phyloP scores from a whole-genome alignment of 2,329 filamentous ascomycete genomes.

The Ophiosphaerella korrae region DNA sequence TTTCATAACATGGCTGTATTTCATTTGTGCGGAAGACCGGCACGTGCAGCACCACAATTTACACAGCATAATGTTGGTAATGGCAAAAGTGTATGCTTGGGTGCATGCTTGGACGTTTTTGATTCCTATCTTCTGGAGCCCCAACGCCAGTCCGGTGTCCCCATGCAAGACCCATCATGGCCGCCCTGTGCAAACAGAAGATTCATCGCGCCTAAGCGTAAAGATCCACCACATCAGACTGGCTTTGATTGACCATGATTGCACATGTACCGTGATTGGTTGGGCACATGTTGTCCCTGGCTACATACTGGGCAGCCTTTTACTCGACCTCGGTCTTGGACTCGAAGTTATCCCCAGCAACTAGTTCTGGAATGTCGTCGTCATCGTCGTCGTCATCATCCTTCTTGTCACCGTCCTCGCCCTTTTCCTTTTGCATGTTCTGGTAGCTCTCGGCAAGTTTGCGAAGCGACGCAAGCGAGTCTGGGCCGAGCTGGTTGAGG shows the following conservation, averaged over 20 bases:
- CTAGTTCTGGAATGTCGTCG: slow-evolving; percentile 95
- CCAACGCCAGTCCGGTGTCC: slow-evolving; percentile 42
- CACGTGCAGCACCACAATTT: too few species aligned
- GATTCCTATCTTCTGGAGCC: slow-evolving; percentile 43
- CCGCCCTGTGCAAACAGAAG: slow-evolving; percentile 25
- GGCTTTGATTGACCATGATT: slow-evolving; percentile 28
- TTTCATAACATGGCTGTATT: too few species aligned
- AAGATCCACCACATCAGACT: slow-evolving; percentile 27
- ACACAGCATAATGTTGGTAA: too few species aligned
- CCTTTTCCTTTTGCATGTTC: slow-evolving; percentile 95
- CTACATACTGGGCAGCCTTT: slow-evolving; percentile 14
- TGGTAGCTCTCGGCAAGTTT: slow-evolving; percentile 99
- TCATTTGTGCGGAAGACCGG: too few species aligned
- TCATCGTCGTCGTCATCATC: slow-evolving; percentile 65
- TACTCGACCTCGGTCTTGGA: slow-evolving; percentile 86
- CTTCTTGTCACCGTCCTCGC: slow-evolving; percentile 73
- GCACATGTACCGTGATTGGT: slow-evolving; percentile 16
- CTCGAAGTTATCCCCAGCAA: slow-evolving; percentile 98
- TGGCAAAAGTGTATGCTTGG: neutral
- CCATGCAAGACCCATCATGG: slow-evolving; percentile 38
- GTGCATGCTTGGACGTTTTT: slow-evolving; percentile 39
- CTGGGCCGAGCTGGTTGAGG: slow-evolving; percentile 98
- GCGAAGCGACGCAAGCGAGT: slow-evolving; percentile 95
- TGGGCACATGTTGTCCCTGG: slow-evolving; percentile 18
- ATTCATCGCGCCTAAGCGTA: slow-evolving; percentile 19